Conservation (phyloP, 208 protist species). For the Wallacemonas sp. region DNA sequence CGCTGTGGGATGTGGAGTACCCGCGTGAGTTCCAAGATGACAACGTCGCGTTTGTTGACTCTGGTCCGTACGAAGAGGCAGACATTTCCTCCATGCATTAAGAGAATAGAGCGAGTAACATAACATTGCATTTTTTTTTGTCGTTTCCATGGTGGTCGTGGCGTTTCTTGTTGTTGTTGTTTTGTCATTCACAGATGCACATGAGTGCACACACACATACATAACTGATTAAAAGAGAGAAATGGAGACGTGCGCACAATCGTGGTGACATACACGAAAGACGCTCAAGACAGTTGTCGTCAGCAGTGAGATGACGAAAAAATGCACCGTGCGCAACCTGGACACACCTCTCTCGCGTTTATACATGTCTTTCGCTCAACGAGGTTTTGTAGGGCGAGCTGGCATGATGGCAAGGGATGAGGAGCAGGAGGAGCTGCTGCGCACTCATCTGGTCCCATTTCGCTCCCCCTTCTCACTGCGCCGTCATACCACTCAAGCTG, state of each 20-base stretch:
- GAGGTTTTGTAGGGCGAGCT: too few relatives aligned
- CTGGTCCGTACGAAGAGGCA: constrained; percentile 72
- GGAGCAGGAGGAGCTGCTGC: too few relatives aligned
- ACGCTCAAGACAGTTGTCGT: too few relatives aligned
- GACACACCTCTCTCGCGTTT: too few relatives aligned
- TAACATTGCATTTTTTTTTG: neutral
- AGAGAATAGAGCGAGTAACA: neutral
- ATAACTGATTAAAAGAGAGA: constrained; percentile 15
- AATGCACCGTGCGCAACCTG: too few relatives aligned
- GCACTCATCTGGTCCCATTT: too few relatives aligned
- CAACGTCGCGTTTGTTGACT: constrained; percentile 72
- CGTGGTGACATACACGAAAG: too few relatives aligned
- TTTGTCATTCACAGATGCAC: constrained; percentile 16
- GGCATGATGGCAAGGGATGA: too few relatives aligned
- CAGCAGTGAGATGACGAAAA: too few relatives aligned
- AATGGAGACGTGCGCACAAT: neutral
- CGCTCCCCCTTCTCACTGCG: too few relatives aligned
- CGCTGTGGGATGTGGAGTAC: constrained; percentile 89
- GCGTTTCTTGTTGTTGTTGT: neutral
- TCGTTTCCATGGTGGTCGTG: neutral
- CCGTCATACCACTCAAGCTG: too few relatives aligned
- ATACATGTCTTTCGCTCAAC: too few relatives aligned
- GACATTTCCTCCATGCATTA: constrained; percentile 48
- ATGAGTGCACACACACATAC: neutral
- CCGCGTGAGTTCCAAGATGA: constrained; percentile 59